Percentiles rank a stretch among this genome's conserved stretches.
phyloP scores from a whole-genome alignment of 2,329 filamentous ascomycete genomes.

The Pestalotiopsis sp. region DNA sequence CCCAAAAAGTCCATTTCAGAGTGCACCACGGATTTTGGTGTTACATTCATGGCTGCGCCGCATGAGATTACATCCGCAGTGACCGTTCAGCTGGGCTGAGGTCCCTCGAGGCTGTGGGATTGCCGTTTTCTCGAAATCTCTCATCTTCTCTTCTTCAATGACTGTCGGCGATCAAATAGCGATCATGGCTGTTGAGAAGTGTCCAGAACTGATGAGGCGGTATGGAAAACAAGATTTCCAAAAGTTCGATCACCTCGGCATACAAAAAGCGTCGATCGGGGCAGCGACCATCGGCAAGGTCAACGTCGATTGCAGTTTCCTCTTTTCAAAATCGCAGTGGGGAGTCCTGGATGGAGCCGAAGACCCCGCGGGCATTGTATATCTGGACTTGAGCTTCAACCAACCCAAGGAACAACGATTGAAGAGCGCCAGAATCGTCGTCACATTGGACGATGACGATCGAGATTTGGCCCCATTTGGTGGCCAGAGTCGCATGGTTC shows the following conservation, averaged over 20 bases:
- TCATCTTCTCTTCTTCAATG: too few relatives aligned
- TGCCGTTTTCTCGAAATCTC: too few relatives aligned
- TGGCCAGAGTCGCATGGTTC: constrained; percentile 3
- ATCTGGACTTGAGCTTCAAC: constrained; percentile 28
- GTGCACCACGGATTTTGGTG: too few relatives aligned
- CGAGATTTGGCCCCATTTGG: constrained; percentile 20
- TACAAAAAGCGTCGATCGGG: constrained; percentile 22
- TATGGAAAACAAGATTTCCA: constrained; percentile 28
- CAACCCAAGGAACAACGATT: constrained; percentile 27
- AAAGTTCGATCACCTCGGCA: constrained; percentile 24
- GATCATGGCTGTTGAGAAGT: too few relatives aligned
- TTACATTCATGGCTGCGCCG: too few relatives aligned
- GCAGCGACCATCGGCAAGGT: constrained; percentile 25
- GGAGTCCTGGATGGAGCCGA: constrained; percentile 23
- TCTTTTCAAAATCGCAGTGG: constrained; percentile 32
- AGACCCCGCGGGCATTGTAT: constrained; percentile 29
- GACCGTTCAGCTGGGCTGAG: too few relatives aligned
- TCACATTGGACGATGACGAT: constrained; percentile 29
- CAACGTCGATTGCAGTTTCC: constrained; percentile 29
- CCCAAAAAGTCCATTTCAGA: too few relatives aligned
- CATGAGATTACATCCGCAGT: too few relatives aligned
- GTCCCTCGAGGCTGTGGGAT: too few relatives aligned
- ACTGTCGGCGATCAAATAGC: too few relatives aligned
- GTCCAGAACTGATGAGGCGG: constrained; percentile 3
- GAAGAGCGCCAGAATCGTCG: constrained; percentile 24